These are phyloP conservation scores for Filobasidium uniguttulatum DNA, from an alignment of 1,284 basidiomycete genomes.

Conservation along the genomic window DNA sequence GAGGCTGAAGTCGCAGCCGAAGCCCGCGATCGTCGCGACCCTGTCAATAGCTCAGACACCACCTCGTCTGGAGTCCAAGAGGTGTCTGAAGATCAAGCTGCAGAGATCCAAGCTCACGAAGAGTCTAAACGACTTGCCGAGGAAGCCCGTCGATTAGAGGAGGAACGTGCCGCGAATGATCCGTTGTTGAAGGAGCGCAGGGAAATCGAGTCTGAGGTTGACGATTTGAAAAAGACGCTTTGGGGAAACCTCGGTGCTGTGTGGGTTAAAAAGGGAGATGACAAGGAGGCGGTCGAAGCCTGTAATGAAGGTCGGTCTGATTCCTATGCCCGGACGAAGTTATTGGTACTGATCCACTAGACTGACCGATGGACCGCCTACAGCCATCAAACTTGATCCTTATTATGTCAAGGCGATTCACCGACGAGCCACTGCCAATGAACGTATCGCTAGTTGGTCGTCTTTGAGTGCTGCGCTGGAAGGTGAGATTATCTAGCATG, in stretches of 20 bases:
- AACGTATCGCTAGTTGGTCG: slow-evolving; percentile 65
- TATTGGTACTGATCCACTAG: background rate
- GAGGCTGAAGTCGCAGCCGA: background rate
- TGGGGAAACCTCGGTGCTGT: slow-evolving; percentile 31
- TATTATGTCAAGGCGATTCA: slow-evolving; percentile 75
- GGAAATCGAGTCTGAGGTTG: slow-evolving; percentile 18
- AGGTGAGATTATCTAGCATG: slow-evolving; percentile 42
- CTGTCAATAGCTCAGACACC: background rate
- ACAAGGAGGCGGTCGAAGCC: slow-evolving; percentile 36
- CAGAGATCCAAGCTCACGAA: background rate
- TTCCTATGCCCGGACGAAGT: background rate
- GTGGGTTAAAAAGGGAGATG: slow-evolving; percentile 3
- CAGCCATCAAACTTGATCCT: slow-evolving; percentile 74
- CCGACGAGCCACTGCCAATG: slow-evolving; percentile 74
- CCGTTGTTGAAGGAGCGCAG: background rate
- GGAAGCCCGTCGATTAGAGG: background rate
- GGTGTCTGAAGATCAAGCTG: slow-evolving; percentile 6
- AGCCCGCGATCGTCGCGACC: background rate
- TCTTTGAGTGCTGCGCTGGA: slow-evolving; percentile 67
- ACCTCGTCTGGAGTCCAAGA: background rate
- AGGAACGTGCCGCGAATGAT: background rate
- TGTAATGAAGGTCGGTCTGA: slow-evolving; percentile 26
- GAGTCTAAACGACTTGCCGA: background rate
- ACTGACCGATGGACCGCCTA: background rate
- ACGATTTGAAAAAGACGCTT: slow-evolving; percentile 34